A percentile compares a stretch with the other conserved stretches of the same genome.
Conservation (phyloP, 2,329 filamentous ascomycete species). For the Rutstroemia sp. region DNA sequence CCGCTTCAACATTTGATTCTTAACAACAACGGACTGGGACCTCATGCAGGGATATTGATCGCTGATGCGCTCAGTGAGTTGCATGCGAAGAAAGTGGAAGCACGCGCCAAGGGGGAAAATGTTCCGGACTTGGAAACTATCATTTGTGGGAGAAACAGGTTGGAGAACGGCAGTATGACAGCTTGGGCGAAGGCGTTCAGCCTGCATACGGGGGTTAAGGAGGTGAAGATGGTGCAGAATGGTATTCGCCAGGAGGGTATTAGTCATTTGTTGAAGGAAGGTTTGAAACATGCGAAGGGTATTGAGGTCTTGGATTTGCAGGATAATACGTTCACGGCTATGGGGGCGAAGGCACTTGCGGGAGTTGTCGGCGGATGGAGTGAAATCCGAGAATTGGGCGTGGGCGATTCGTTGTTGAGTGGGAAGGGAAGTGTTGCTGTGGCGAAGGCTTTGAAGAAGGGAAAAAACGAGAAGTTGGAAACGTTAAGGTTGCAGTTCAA, state of each 20-base stretch:
- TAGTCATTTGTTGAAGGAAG: slow-evolving; percentile 68
- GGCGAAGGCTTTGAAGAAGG: slow-evolving; percentile 63
- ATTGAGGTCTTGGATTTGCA: slow-evolving; percentile 82
- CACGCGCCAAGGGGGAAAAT: slow-evolving; percentile 60
- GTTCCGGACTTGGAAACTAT: slow-evolving; percentile 90
- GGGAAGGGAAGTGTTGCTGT: slow-evolving; percentile 70
- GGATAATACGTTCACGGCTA: slow-evolving; percentile 91
- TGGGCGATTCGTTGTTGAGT: slow-evolving; percentile 81
- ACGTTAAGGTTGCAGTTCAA: slow-evolving; percentile 85
- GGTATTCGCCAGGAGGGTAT: slow-evolving; percentile 94
- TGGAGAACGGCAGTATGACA: slow-evolving; percentile 94
- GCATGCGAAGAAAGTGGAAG: slow-evolving; percentile 75
- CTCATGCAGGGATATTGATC: slow-evolving; percentile 80
- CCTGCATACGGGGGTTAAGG: slow-evolving; percentile 73
- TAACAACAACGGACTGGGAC: slow-evolving; percentile 97
- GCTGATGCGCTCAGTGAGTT: slow-evolving; percentile 81
- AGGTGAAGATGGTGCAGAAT: slow-evolving; percentile 97
- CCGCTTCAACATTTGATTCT: slow-evolving; percentile 91
- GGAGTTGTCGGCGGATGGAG: slow-evolving; percentile 69
- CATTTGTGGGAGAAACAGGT: slow-evolving; percentile 88
- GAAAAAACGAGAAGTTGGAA: slow-evolving; percentile 73
- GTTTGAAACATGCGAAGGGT: slow-evolving; percentile 61
- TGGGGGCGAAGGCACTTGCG: slow-evolving; percentile 72
- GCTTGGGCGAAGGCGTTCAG: slow-evolving; percentile 87
- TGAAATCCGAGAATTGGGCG: slow-evolving; percentile 71